Evolutionary conservation across 148 eudicot species (phyloP), one percentile per base, ranked within the genome.

Genomic region (Spergularia bocconei): DNA sequence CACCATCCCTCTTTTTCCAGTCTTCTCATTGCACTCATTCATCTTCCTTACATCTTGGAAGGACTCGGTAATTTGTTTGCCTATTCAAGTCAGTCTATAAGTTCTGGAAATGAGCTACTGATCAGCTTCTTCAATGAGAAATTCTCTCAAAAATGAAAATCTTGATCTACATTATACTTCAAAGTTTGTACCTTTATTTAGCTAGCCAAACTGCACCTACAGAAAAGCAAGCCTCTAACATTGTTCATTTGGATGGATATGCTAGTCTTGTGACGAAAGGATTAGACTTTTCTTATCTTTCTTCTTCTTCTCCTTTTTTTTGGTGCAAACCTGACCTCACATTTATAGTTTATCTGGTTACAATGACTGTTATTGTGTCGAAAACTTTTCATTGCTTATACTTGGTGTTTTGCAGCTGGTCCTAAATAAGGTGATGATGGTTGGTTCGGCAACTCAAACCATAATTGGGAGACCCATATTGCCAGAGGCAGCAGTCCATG

Each of bases 401-500:
- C 50, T 36, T 75, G 58, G 63, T 75, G 41, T 75, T 17, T 76
- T 88, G 91, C 88, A 95, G 98, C 67, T 95, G 82, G 74, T 88
- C 71, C 82, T 95, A 56, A 89, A 77, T 78, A 95, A 83, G 89
- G 93, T 92, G 79, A 83, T 95, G 85, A 80, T 95, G 91, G 83
- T 92, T 56, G 98, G 98, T 41, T 83, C 98, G 55, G 73, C 77
- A 47, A 85, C 86, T 81, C 97, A 92, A 83, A 95, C 97, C 76
- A 89, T 95, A 54, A 86, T 95, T 69, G 98, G 98, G 57, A 80
- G 97, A 82, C 97, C 98, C 70, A 80, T 89, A 63, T 85, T 95
- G 80, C 96, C 93, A 52, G 89, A 90, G 68, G 89, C 96, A 70
- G 84, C 88, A 73, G 98, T 95, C 78, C 89, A 92, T 81, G 98